Conservation (phyloP, 306 rosid species). For the Lotus japonicus region DNA sequence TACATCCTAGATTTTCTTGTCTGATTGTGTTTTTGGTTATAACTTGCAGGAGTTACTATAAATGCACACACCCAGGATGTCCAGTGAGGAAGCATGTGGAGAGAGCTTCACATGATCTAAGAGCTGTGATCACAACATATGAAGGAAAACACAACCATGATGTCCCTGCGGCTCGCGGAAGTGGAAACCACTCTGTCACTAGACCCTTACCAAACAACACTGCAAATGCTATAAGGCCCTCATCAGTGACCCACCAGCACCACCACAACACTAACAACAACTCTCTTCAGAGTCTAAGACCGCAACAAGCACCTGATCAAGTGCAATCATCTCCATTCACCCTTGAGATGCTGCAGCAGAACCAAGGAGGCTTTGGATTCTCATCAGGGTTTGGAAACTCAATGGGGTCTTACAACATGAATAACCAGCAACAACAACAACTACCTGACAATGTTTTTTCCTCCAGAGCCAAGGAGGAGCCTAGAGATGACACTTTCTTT, state of each 20-base stretch:
- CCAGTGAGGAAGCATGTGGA: conserved; percentile 95
- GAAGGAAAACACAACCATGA: conserved; percentile 96
- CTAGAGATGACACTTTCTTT: conserved; percentile 64
- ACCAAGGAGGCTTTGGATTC: conserved; percentile 37
- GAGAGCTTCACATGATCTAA: conserved; percentile 70
- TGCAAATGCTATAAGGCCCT: conserved; percentile 41
- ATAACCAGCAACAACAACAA: conserved; percentile 34
- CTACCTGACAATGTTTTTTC: conserved; percentile 39
- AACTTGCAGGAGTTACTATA: conserved; percentile 80
- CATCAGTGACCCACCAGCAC: conserved; percentile 12
- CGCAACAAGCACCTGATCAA: conserved; percentile 13
- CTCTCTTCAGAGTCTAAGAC: conserved; percentile 28
- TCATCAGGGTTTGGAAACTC: conserved; percentile 44
- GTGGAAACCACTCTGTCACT: conserved; percentile 53
- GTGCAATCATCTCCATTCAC: conserved; percentile 51
- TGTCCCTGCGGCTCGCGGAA: conserved; percentile 87
- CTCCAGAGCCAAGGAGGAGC: conserved; percentile 71
- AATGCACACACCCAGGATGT: conserved; percentile 76
- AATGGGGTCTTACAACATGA: conserved; percentile 37
- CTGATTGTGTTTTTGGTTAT: conserved; percentile 3
- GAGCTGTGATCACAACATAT: conserved; percentile 91
- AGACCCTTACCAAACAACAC: conserved; percentile 39
- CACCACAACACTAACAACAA: conserved; percentile 8
- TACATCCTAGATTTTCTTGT: not conserved
- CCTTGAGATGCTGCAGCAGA: conserved; percentile 58